Conservation (phyloP, 805 yeast genomes). For the Yarrowia keelungensis region DNA sequence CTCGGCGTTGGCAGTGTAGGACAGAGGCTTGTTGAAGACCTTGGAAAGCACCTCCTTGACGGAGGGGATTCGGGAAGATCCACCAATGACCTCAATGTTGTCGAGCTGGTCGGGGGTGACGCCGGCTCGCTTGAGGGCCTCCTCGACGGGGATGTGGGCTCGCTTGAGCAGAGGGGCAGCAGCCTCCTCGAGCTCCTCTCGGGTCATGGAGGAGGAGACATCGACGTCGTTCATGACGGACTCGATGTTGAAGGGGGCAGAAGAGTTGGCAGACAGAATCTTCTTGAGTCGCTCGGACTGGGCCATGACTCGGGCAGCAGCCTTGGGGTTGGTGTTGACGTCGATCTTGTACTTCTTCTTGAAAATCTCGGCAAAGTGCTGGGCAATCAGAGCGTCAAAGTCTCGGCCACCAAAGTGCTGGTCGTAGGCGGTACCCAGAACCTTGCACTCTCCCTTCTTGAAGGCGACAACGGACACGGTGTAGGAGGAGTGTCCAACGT, state of each 20-base stretch:
- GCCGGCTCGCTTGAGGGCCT: constrained; percentile 82
- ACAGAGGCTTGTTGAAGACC: constrained; percentile 82
- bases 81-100: constrained; percentile 95
- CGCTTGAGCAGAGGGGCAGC: constrained; percentile 81
- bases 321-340: constrained; percentile 89
- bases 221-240: constrained; percentile 97
- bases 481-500: constrained; percentile 96
- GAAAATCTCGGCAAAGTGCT: constrained; percentile 94
- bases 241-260: constrained; percentile 94
- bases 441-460: constrained; percentile 95
- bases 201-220: constrained; percentile 83
- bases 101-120: constrained; percentile 76
- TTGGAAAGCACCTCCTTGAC: constrained; percentile 81
- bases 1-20: constrained; percentile 97
- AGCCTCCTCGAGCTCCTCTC: constrained; percentile 92
- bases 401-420: constrained; percentile 99
- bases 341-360: constrained; percentile 91
- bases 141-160: constrained; percentile 76
- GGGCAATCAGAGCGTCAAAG: constrained; percentile 90
- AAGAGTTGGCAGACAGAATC: constrained; percentile 92
- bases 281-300: constrained; percentile 95
- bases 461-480: constrained; percentile 88
- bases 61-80: constrained; percentile 96
- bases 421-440: constrained; percentile 90
- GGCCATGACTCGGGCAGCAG: constrained; percentile 87